Base-by-base conservation (phyloP, 768 basidiomycete species). In the Multifurca ochricompacta region DNA sequence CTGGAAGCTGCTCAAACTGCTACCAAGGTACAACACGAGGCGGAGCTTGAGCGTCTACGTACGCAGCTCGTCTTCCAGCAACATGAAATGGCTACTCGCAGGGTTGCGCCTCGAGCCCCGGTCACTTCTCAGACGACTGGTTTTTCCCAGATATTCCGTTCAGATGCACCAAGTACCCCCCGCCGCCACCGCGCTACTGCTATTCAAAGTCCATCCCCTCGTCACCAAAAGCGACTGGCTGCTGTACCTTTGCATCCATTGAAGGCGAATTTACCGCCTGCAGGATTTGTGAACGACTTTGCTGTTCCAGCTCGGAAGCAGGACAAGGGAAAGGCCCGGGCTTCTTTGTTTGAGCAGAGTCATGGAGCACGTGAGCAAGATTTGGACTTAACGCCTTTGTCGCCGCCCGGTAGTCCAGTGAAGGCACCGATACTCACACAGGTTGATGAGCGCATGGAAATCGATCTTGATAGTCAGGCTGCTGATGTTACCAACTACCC, bases 51-150 rank as follows among this genome's bases (percentile, higher is more conserved):
- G 21, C 51, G 58, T 32, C 51, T 61, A 10, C 52, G 52, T 18
- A 61, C 60, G 18, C 60, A 61, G 28, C 58, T 60, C 5, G 16
- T 48, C 16, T 61, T 61, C 44, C 55, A 61, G 27, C 53, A 61
- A 40, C 54, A 59, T 28, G 60, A 61, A 44, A 34, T 56, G 16
- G 19, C 54, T 3, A 53, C 60, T 45, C 48, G 53, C 19, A 49
- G 18, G 45, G 30, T 39, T 11, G 41, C 13, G 2, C 10, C 19
- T 10, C 51, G 47, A 31, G 32, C 31, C 14, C 43, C 44, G 3
- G 47, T 21, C 9, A n/a, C 46, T 34, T 54, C 58, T 4, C 53
- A 59, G 31, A 21, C 25, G 4, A 37, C 31, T 1, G 31, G 10
- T 30, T 34, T 36, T 1, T 21, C 58, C 23, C 49, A 59, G 37